phyloP scores from a whole-genome alignment of 495 filamentous ascomycete species.

The Penicillium lividum region DNA sequence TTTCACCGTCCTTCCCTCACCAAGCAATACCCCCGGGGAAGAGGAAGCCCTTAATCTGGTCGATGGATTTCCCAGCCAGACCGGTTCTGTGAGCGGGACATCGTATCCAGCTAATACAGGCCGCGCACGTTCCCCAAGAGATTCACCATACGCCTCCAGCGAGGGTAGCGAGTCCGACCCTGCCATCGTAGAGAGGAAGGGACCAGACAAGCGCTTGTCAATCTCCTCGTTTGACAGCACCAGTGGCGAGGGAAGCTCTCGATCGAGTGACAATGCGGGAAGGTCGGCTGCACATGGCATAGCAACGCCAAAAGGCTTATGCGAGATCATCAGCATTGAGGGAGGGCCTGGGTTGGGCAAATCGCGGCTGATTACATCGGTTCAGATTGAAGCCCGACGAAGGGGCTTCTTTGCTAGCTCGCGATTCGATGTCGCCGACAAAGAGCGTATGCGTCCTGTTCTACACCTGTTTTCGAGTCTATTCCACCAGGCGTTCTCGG shows the following conservation, averaged over 20 bases:
- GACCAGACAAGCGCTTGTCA: background rate
- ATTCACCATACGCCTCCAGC: background rate
- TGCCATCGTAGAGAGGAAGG: background rate
- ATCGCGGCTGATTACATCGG: constrained; percentile 60
- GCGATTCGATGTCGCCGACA: constrained; percentile 69
- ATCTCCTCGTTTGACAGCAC: background rate
- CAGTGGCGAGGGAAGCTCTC: background rate
- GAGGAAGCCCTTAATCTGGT: background rate
- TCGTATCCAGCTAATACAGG: background rate
- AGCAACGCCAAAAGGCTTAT: constrained; percentile 58
- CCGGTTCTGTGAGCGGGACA: background rate
- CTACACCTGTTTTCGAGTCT: constrained; percentile 66
- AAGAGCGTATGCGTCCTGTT: constrained; percentile 50
- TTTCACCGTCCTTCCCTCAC: background rate
- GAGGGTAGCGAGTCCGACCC: background rate
- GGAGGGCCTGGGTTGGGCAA: constrained; percentile 70
- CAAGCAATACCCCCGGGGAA: background rate
- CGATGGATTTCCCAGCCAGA: background rate
- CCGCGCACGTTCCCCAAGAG: background rate
- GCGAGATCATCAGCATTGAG: constrained; percentile 66
- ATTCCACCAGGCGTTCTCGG: constrained; percentile 77
- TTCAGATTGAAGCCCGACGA: constrained; percentile 58
- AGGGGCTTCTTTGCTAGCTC: constrained; percentile 69
- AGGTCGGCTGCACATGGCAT: constrained; percentile 35
- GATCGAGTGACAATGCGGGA: background rate